Conservation (phyloP, 2,329 filamentous ascomycete genomes). For the Lasiodiplodia sp. region DNA sequence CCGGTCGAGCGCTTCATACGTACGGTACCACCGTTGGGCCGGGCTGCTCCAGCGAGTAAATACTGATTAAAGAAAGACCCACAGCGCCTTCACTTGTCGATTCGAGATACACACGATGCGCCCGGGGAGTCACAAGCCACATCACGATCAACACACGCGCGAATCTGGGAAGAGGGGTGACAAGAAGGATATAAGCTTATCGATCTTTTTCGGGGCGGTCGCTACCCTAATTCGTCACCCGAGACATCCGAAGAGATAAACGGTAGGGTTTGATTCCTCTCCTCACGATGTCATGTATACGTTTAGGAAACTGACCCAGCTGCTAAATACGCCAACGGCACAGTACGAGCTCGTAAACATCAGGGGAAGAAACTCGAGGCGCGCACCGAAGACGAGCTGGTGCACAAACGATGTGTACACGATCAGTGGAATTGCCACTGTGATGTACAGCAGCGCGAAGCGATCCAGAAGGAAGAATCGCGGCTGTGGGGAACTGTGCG, state of each 20-base stretch:
- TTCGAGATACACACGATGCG: not conserved
- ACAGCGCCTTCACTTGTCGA: not conserved
- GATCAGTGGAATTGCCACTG: slow-evolving; percentile 86
- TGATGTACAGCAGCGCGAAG: slow-evolving; percentile 88
- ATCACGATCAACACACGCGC: not conserved
- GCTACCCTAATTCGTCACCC: not conserved
- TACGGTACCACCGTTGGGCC: not conserved
- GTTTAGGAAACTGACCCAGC: slow-evolving; percentile 93
- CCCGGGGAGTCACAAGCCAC: not conserved
- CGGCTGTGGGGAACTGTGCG: slow-evolving; percentile 68
- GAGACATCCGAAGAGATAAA: not conserved
- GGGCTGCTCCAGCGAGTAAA: not conserved
- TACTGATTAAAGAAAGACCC: not conserved
- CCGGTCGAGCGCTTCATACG: too few species aligned
- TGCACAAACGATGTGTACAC: slow-evolving; percentile 88
- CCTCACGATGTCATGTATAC: slow-evolving; percentile 71
- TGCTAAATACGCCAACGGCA: slow-evolving; percentile 91
- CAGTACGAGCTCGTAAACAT: slow-evolving; percentile 98
- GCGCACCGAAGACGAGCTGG: slow-evolving; percentile 79
- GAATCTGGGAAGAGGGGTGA: not conserved
- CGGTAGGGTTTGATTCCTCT: not conserved
- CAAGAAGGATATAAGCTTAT: not conserved
- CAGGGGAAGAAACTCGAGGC: slow-evolving; percentile 87
- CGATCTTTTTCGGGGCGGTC: not conserved
- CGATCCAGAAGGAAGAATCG: slow-evolving; percentile 90